Evolutionary conservation across 139 green algal species (phyloP).

Genomic region (Tetradesmus obliquus): DNA sequence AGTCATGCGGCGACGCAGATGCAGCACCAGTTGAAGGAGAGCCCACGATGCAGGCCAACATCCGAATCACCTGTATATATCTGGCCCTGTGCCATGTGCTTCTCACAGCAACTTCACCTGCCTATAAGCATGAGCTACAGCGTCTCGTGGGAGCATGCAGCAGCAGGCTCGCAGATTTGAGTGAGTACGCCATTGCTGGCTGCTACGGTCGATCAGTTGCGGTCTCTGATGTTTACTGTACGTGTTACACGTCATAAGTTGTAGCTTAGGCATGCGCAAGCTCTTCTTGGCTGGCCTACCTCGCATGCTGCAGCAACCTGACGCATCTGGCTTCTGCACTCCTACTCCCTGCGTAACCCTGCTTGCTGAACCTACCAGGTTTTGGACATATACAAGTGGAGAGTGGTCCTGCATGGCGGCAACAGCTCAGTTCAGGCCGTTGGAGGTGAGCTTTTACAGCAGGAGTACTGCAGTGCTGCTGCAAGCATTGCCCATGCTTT

Average conservation of each 20-base stretch:
- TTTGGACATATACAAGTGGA: background rate
- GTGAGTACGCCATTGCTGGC: background rate
- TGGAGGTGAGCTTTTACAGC: background rate
- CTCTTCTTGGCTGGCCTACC: background rate
- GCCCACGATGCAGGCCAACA: background rate
- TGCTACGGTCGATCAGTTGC: background rate
- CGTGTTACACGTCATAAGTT: background rate
- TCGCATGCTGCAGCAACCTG: background rate
- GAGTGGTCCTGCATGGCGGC: background rate
- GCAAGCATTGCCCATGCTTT: background rate
- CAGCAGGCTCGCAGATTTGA: background rate
- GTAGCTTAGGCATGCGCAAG: no score
- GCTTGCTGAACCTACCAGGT: background rate
- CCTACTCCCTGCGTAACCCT: background rate
- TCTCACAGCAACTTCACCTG: background rate
- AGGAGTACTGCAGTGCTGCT: background rate
- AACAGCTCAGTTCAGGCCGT: background rate
- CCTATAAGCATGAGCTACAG: background rate
- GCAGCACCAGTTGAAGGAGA: background rate
- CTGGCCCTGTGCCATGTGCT: background rate
- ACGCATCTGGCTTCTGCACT: background rate
- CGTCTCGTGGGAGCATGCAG: background rate
- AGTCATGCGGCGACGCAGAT: background rate
- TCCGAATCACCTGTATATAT: constrained; percentile 2
- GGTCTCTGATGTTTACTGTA: background rate